These are phyloP conservation scores for Saxispiralis lemnorum DNA, from an alignment of 495 filamentous ascomycete genomes.

Conservation along the genomic window DNA sequence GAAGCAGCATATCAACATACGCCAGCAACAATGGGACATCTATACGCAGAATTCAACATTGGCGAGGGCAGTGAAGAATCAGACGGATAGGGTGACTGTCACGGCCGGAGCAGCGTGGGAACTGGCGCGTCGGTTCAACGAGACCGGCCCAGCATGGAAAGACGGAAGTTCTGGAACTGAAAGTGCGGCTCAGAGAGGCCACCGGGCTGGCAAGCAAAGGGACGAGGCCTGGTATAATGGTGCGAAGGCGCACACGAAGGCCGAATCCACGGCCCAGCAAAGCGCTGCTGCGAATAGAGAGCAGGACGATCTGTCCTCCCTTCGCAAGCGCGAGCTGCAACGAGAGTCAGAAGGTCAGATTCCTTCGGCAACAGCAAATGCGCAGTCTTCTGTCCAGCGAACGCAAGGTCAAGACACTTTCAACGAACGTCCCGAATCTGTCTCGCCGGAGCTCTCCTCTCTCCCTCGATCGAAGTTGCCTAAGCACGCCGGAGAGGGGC, in stretches of 20 bases:
- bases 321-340: conserved; percentile 24
- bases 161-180: not conserved
- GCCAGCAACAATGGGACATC: conserved; percentile 57
- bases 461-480: conserved; percentile 44
- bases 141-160: conserved; percentile 20
- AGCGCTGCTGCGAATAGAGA: not conserved
- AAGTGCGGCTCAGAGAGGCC: not conserved
- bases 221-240: not conserved
- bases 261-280: not conserved
- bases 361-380: conserved; percentile 29
- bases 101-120: conserved; percentile 46
- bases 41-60: conserved; percentile 64
- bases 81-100: conserved; percentile 44
- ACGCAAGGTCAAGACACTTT: conserved; percentile 35
- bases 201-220: not conserved
- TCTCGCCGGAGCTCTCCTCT: conserved; percentile 33
- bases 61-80: conserved; percentile 44
- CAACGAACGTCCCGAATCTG: conserved; percentile 32
- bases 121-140: conserved; percentile 39
- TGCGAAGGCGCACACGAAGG: not conserved
- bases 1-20: conserved; percentile 60
- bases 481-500: conserved; percentile 30
- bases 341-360: conserved; percentile 38
- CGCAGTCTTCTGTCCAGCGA: conserved; percentile 18
- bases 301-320: conserved; percentile 4